Evolutionary conservation across 139 green algal genomes (phyloP), one percentile per base, ranked within the genome.

Genomic region (Chlamydomonas incerta): DNA sequence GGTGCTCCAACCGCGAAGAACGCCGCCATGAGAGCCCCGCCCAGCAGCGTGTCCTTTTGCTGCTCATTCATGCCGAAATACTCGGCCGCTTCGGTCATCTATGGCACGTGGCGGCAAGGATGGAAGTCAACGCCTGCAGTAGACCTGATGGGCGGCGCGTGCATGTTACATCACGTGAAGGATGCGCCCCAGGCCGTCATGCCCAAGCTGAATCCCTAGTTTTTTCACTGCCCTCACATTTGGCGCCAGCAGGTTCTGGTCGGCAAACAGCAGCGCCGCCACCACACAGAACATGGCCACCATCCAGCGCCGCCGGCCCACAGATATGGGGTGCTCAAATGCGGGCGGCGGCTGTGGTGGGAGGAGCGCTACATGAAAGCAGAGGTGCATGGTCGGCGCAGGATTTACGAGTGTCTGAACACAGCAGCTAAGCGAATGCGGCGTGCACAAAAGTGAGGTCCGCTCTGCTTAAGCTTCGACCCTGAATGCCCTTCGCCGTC

Each of bases 171-270:
- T n/a, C n/a, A n/a, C n/a, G n/a, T n/a, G n/a, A n/a, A n/a, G n/a
- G n/a, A n/a, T n/a, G n/a, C n/a, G n/a, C n/a, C n/a, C n/a, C n/a
- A n/a, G n/a, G n/a, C n/a, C n/a, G n/a, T n/a, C n/a, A n/a, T n/a
- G n/a, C n/a, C n/a, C n/a, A n/a, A n/a, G n/a, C n/a, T n/a, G n/a
- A n/a, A n/a, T n/a, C n/a, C n/a, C n/a, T n/a, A n/a, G n/a, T n/a
- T 50, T 50, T 50, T 29, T 34, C 31, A 29, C 60, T 86, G 3
- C 24, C 17, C 91, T 91, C 41, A 98, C 87, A 70, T 97, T 97
- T 0, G 96, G 96, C 2, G 94, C 94, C 88, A 98, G 88, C 72
- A 98, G 82, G 91, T 98, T 98, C 77, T 98, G 96, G 76, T 98
- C 96, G 6, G 95, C 95, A 77, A 94, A 98, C 41, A 98, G 89